Conservation (phyloP, 345 rosid species). For the Arabis alpina region DNA sequence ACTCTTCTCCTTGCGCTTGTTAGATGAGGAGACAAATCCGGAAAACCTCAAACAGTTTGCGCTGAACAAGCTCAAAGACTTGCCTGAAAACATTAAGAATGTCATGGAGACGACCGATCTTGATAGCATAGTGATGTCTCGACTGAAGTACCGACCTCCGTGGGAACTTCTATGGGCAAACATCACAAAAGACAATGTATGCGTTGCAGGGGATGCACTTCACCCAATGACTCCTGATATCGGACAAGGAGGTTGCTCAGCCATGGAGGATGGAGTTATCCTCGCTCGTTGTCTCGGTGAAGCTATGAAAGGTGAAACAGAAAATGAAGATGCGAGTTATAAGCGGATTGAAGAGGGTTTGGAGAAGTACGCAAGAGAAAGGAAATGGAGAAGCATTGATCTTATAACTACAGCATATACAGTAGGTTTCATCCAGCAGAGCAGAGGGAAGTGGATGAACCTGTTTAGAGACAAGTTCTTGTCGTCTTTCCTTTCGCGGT, state of each 20-base stretch:
- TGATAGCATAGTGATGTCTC: slow-evolving; percentile 43
- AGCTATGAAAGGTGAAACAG: slow-evolving; percentile 38
- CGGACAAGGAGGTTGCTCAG: slow-evolving; percentile 73
- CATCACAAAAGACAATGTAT: slow-evolving; percentile 60
- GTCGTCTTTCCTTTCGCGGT: slow-evolving; percentile 37
- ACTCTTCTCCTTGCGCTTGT: slow-evolving; percentile 28
- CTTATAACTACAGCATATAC: slow-evolving; percentile 52
- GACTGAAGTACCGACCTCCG: slow-evolving; percentile 51
- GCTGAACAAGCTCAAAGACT: slow-evolving; percentile 46
- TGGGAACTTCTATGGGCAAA: slow-evolving; percentile 66
- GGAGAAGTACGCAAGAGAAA: slow-evolving; percentile 52
- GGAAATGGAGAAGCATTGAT: slow-evolving; percentile 75
- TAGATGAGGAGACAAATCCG: slow-evolving; percentile 41
- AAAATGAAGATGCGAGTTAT: slow-evolving; percentile 37
- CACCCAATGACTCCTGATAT: slow-evolving; percentile 80
- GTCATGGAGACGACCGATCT: slow-evolving; percentile 50
- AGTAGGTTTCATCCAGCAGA: slow-evolving; percentile 59
- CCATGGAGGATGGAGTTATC: slow-evolving; percentile 69
- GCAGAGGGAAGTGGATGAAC: slow-evolving; percentile 43
- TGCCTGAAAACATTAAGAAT: slow-evolving; percentile 43
- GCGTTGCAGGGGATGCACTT: slow-evolving; percentile 74
- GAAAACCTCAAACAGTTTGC: slow-evolving; percentile 51
- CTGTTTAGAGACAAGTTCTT: slow-evolving; percentile 54
- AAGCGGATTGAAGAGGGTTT: slow-evolving; percentile 50
- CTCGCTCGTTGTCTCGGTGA: slow-evolving; percentile 68